These are phyloP conservation scores for Hippophae rhamnoides DNA, from an alignment of 306 rosid species.

Conservation along the genomic window DNA sequence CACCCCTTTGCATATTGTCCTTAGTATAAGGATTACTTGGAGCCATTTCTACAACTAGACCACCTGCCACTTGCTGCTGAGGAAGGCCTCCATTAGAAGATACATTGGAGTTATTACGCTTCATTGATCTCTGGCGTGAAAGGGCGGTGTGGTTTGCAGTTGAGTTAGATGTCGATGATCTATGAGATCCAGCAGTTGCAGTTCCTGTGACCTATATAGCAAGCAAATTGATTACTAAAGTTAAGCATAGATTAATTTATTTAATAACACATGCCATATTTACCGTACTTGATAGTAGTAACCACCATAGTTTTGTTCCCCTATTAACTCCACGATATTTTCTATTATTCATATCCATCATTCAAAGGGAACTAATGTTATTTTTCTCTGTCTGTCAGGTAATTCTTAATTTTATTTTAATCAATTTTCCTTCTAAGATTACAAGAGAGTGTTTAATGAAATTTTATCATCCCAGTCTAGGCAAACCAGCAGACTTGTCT, in stretches of 20 bases:
- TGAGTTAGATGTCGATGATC: slow-evolving; percentile 26
- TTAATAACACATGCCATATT: background rate
- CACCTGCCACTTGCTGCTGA: slow-evolving; percentile 35
- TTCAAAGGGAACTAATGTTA: no score
- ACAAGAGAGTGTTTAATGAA: no score
- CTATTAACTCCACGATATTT: no score
- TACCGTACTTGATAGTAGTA: no score
- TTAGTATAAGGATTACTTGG: slow-evolving; percentile 35
- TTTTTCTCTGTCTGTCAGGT: no score
- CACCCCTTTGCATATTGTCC: slow-evolving; percentile 51
- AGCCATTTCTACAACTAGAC: slow-evolving; percentile 28
- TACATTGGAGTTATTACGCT: slow-evolving; percentile 32
- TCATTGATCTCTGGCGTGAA: slow-evolving; percentile 36
- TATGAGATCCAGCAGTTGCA: slow-evolving; percentile 32
- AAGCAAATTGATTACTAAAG: slow-evolving; percentile 23
- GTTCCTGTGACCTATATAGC: slow-evolving; percentile 50
- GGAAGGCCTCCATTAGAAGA: slow-evolving; percentile 42
- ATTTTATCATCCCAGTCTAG: background rate
- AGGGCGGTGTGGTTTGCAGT: slow-evolving; percentile 31
- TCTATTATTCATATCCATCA: no score
- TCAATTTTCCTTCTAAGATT: no score
- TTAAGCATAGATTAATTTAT: slow-evolving; percentile 8
- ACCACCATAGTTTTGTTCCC: no score
- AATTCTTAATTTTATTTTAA: no score
- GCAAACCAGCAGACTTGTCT: background rate